phyloP scores from a whole-genome alignment of 805 yeast species.

The Cyberlindnera mrakii region DNA sequence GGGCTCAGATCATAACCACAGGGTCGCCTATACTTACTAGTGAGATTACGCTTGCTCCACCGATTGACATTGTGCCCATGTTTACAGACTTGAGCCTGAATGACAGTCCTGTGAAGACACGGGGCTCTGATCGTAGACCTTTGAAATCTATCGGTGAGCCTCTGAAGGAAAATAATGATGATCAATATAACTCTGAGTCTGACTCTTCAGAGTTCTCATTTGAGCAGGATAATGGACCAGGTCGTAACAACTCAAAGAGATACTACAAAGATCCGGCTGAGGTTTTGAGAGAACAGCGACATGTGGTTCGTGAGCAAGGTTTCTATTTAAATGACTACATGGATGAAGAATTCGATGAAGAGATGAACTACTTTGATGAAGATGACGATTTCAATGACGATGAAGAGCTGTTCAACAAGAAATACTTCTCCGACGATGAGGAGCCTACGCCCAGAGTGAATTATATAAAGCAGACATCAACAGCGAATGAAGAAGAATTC shows the following conservation, averaged over 20 bases:
- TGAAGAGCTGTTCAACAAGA: constrained; percentile 26
- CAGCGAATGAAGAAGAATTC: not conserved
- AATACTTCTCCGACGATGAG: constrained; percentile 23
- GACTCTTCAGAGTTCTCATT: constrained; percentile 38
- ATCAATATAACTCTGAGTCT: constrained; percentile 1
- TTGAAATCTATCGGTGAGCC: not conserved
- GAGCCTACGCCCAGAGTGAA: constrained; percentile 4
- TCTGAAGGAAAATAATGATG: constrained; percentile 1
- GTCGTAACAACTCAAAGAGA: constrained; percentile 47
- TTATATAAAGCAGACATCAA: not conserved
- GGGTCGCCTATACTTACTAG: constrained; percentile 6
- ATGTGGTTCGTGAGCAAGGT: constrained; percentile 23
- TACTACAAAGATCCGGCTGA: constrained; percentile 37
- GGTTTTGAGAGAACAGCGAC: constrained; percentile 8
- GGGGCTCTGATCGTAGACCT: too few species aligned
- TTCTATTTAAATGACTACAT: constrained; percentile 32
- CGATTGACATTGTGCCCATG: not conserved
- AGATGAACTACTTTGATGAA: constrained; percentile 32
- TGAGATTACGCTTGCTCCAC: constrained; percentile 3
- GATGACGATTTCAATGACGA: constrained; percentile 29
- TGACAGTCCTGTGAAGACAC: too few species aligned
- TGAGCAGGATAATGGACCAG: constrained; percentile 38
- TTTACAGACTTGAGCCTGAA: too few species aligned
- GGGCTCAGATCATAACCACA: constrained; percentile 21
- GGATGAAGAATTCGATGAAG: constrained; percentile 36